Percentiles rank a stretch among this genome's conserved stretches.
These are phyloP conservation scores for Pyrenophora seminiperda DNA, from an alignment of 2,329 filamentous ascomycete species.

Conservation along the genomic window DNA sequence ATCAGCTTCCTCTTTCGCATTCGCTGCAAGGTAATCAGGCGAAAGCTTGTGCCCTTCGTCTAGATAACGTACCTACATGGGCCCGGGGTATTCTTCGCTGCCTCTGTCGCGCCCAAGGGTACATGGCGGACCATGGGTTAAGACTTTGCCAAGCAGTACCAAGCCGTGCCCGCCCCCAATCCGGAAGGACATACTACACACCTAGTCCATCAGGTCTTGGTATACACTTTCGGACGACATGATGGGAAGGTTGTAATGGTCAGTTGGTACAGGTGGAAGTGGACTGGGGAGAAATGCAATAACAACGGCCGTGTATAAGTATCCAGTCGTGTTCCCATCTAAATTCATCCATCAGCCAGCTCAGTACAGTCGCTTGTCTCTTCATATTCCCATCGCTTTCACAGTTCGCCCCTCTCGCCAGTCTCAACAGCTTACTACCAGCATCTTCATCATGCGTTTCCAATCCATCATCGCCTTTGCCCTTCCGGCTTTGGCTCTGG, in stretches of 20 bases:
- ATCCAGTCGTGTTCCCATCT: slow-evolving; percentile 1
- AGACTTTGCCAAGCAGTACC: slow-evolving; percentile 16
- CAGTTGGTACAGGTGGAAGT: neutral
- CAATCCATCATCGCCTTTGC: slow-evolving; percentile 29
- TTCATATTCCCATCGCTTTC: slow-evolving; percentile 9
- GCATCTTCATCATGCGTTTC: slow-evolving; percentile 29
- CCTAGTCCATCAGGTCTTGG: slow-evolving; percentile 11
- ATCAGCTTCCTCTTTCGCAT: slow-evolving; percentile 12
- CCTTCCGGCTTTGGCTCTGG: slow-evolving; percentile 26
- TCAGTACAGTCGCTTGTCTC: slow-evolving; percentile 22
- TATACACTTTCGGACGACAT: slow-evolving; percentile 1
- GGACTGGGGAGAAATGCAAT: neutral
- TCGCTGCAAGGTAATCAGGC: slow-evolving; percentile 5
- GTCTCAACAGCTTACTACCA: slow-evolving; percentile 4
- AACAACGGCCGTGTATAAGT: slow-evolving; percentile 14
- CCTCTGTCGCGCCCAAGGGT: neutral
- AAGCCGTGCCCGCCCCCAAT: slow-evolving; percentile 1
- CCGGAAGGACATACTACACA: slow-evolving; percentile 14
- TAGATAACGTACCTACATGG: slow-evolving; percentile 11
- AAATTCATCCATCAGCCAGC: slow-evolving; percentile 8
- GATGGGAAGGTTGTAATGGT: slow-evolving; percentile 9
- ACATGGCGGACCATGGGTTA: slow-evolving; percentile 6
- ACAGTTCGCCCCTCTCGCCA: slow-evolving; percentile 1
- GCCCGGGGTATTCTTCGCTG: slow-evolving; percentile 3
- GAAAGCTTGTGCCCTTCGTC: slow-evolving; percentile 7